A percentile compares a stretch with the other conserved stretches of the same genome.
Evolutionary conservation across 2,329 filamentous ascomycete species (phyloP).

Genomic region (Claviceps cyperi): DNA sequence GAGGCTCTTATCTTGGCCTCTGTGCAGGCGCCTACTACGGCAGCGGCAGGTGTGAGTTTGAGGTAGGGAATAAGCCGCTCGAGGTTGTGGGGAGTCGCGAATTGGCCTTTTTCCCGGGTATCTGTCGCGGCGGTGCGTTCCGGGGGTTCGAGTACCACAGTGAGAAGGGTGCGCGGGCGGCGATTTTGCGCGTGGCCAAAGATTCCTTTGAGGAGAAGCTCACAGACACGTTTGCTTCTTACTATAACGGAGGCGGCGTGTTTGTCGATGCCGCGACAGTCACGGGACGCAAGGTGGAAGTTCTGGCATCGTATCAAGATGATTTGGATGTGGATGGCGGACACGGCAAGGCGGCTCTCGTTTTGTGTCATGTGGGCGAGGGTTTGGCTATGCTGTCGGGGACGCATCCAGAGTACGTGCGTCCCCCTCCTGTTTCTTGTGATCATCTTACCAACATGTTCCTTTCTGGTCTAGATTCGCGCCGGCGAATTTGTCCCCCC

Average conservation of each 20-base stretch:
- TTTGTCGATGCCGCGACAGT: conserved; percentile 66
- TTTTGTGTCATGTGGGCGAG: conserved; percentile 71
- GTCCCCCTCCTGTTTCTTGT: not conserved
- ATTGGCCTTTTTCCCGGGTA: conserved; percentile 75
- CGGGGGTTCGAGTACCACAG: conserved; percentile 81
- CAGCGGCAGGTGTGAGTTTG: conserved; percentile 70
- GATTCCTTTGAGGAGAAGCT: conserved; percentile 40
- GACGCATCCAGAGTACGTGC: conserved; percentile 70
- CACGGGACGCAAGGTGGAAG: conserved; percentile 52
- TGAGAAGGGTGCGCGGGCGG: conserved; percentile 68
- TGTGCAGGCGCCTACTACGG: conserved; percentile 95
- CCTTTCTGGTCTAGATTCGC: conserved; percentile 51
- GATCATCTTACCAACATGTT: conserved; percentile 1
- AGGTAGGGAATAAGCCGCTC: conserved; percentile 62
- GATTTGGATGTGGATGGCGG: conserved; percentile 64
- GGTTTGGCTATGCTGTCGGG: conserved; percentile 71
- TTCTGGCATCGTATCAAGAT: conserved; percentile 68
- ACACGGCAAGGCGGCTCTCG: conserved; percentile 57
- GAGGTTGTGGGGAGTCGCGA: conserved; percentile 80
- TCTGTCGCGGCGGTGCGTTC: conserved; percentile 75
- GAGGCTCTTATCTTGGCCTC: conserved; percentile 77
- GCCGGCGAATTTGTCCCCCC: conserved; percentile 57
- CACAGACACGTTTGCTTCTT: conserved; percentile 53
- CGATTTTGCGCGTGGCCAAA: conserved; percentile 49
- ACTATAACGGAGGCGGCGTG: conserved; percentile 90